Conservation (phyloP, 495 filamentous ascomycete genomes). For the Geoglossum glabrum region DNA sequence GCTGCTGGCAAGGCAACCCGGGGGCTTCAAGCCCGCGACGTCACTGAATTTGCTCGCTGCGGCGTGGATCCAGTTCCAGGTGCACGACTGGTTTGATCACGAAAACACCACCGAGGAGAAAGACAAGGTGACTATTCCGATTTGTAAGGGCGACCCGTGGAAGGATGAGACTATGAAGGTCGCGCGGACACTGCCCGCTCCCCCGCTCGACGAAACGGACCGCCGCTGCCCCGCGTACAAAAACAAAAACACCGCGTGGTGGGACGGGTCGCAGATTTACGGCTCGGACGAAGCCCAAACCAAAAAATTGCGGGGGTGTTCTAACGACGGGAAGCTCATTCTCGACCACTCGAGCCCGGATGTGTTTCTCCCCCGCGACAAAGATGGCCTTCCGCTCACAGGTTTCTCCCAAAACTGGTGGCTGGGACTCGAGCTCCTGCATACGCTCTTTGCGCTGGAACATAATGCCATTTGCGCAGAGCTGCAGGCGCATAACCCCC, state of each 20-base stretch:
- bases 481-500: constrained; percentile 15
- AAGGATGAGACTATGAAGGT: constrained; percentile 17
- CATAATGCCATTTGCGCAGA: constrained; percentile 23
- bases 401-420: constrained; percentile 27
- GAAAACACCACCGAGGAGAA: constrained; percentile 5
- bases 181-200: constrained; percentile 14
- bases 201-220: constrained; percentile 16
- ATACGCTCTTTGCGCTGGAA: constrained; percentile 25
- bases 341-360: constrained; percentile 12
- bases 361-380: constrained; percentile 19
- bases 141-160: constrained; percentile 17
- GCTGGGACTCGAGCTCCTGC: constrained; percentile 23
- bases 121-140: constrained; percentile 14
- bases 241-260: constrained; percentile 24
- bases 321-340: constrained; percentile 18
- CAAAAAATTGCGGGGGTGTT: constrained; percentile 12
- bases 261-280: constrained; percentile 26
- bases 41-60: constrained; percentile 25
- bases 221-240: constrained; percentile 18
- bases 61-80: constrained; percentile 28
- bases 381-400: constrained; percentile 17
- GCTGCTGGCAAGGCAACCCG: constrained; percentile 16
- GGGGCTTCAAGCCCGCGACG: constrained; percentile 22
- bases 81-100: constrained; percentile 24
- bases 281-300: constrained; percentile 21